Evolutionary conservation across 192 early-diverging fungal species (phyloP).

Genomic region (Polychytrium aggregatum): DNA sequence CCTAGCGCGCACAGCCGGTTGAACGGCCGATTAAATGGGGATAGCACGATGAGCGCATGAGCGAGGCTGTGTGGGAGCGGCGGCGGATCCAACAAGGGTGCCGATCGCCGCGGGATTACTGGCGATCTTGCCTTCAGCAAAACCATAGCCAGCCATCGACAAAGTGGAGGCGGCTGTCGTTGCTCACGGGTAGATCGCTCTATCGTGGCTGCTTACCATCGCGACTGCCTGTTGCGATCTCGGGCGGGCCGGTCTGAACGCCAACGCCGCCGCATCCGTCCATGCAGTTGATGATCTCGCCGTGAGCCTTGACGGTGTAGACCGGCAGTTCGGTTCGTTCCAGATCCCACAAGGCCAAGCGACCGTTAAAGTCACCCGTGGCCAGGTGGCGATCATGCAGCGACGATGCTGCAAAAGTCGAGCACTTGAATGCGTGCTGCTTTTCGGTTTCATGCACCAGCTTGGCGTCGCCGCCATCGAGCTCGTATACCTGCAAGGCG

Average conservation of each 20-base stretch:
- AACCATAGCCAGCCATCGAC: no score
- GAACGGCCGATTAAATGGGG: no score
- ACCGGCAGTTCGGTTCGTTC: slow-evolving; percentile 46
- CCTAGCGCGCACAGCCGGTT: slow-evolving; percentile 16
- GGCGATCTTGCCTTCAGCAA: neutral
- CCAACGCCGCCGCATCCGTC: slow-evolving; percentile 45
- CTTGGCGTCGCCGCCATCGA: slow-evolving; percentile 35
- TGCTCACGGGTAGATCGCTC: no score
- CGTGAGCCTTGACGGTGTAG: slow-evolving; percentile 45
- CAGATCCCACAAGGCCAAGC: slow-evolving; percentile 46
- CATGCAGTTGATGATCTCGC: slow-evolving; percentile 55
- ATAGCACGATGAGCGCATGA: no score
- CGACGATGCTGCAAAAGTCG: slow-evolving; percentile 44
- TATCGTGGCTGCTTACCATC: slow-evolving; percentile 40
- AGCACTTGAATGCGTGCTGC: slow-evolving; percentile 37
- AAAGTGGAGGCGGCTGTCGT: no score
- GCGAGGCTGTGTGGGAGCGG: no score
- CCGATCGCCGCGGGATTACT: no score
- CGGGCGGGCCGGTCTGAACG: slow-evolving; percentile 33
- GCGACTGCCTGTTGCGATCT: slow-evolving; percentile 55
- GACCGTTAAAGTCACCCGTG: slow-evolving; percentile 59
- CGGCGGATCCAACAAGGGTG: no score
- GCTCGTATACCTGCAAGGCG: slow-evolving; percentile 41
- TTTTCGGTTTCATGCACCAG: slow-evolving; percentile 36
- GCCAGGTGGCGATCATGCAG: slow-evolving; percentile 42